phyloP scores from a whole-genome alignment of 2,329 filamentous ascomycete species.

The Lachnum nothofagi region DNA sequence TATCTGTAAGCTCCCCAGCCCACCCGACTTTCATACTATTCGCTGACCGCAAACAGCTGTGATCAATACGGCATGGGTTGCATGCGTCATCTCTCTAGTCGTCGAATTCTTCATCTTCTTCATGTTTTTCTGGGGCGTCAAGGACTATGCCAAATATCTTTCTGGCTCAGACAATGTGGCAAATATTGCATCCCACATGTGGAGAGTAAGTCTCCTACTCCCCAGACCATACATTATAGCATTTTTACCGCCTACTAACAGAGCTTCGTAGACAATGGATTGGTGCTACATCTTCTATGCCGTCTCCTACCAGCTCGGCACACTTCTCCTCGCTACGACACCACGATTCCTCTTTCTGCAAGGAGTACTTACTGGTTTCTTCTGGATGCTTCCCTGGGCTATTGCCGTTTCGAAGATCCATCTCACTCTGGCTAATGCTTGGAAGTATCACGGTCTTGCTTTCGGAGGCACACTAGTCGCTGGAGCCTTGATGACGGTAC shows the following conservation, averaged over 20 bases:
- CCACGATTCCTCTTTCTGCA: conserved; percentile 66
- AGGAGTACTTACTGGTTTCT: conserved; percentile 58
- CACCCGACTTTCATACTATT: background rate
- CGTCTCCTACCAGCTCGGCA: conserved; percentile 58
- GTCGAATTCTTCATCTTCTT: conserved; percentile 61
- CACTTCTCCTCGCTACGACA: conserved; percentile 56
- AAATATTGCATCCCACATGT: conserved; percentile 57
- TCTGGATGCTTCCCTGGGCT: conserved; percentile 68
- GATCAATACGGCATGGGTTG: conserved; percentile 47
- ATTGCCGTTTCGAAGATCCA: conserved; percentile 50
- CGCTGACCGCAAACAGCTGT: conserved; percentile 35
- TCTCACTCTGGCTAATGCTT: conserved; percentile 51
- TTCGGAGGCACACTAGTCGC: conserved; percentile 67
- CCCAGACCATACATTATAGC: background rate
- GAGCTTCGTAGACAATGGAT: conserved; percentile 42
- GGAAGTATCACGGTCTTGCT: conserved; percentile 61
- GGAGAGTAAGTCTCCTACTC: conserved; percentile 12
- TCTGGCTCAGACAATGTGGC: conserved; percentile 54
- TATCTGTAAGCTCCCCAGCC: background rate
- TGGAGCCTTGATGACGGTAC: conserved; percentile 43
- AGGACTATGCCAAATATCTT: conserved; percentile 58
- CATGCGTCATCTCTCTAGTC: conserved; percentile 47
- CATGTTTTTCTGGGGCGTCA: conserved; percentile 54
- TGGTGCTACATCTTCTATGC: conserved; percentile 70
- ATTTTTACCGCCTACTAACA: too few relatives aligned